Percentiles rank a stretch among this genome's conserved stretches.
Evolutionary conservation across 1,284 basidiomycete genomes (phyloP).

Genomic region (Fomitopsis betulina): DNA sequence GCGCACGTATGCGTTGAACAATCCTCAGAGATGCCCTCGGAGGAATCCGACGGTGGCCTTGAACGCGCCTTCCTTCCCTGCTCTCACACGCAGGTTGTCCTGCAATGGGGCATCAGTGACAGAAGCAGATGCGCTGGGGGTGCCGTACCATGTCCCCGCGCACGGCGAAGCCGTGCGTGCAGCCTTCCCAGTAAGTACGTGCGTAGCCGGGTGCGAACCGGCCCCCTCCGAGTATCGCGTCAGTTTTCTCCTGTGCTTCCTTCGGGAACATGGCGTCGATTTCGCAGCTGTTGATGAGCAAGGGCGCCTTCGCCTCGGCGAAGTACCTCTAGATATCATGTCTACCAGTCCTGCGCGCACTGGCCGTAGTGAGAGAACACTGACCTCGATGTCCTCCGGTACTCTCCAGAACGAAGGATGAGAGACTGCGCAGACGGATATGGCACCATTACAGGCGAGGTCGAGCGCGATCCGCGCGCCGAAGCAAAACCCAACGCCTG

Average conservation of each 20-base stretch:
- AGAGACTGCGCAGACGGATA: slow-evolving; percentile 46
- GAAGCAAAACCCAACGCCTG: slow-evolving; percentile 63
- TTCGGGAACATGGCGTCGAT: slow-evolving; percentile 46
- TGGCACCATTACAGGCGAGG: slow-evolving; percentile 55
- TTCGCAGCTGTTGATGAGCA: slow-evolving; percentile 63
- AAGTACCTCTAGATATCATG: slow-evolving; percentile 42
- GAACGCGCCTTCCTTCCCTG: slow-evolving; percentile 35
- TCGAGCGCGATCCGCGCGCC: slow-evolving; percentile 52
- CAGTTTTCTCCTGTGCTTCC: slow-evolving; percentile 43
- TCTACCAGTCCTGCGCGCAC: not conserved
- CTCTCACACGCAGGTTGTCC: slow-evolving; percentile 23
- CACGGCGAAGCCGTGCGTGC: slow-evolving; percentile 50
- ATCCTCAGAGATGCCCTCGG: slow-evolving; percentile 16
- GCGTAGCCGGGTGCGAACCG: slow-evolving; percentile 44
- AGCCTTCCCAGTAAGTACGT: slow-evolving; percentile 40
- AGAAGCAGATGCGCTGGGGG: slow-evolving; percentile 8
- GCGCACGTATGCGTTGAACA: not conserved
- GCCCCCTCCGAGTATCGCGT: slow-evolving; percentile 50
- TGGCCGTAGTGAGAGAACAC: not conserved
- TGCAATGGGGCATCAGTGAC: slow-evolving; percentile 9
- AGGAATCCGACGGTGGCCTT: slow-evolving; percentile 32
- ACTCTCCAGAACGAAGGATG: slow-evolving; percentile 70
- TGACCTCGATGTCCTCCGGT: slow-evolving; percentile 51
- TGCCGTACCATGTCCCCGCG: slow-evolving; percentile 29
- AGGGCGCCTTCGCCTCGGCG: slow-evolving; percentile 42